Evolutionary conservation across 257 asterid genomes (phyloP).

Genomic region (Solanum clarkiae): DNA sequence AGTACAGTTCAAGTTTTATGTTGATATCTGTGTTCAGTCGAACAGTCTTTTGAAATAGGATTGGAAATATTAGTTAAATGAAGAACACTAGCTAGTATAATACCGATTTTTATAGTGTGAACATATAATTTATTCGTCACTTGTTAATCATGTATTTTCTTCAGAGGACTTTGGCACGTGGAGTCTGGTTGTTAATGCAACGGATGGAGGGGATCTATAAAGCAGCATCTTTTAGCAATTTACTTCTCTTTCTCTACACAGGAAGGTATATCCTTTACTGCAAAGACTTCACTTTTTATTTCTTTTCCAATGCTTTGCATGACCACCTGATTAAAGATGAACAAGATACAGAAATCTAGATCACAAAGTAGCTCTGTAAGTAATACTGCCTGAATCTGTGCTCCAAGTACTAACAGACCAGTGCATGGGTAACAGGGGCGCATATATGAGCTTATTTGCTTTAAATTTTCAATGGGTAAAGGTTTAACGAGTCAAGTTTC

Average conservation of each 20-base stretch:
- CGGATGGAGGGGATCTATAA: conserved; percentile 79
- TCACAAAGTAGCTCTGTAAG: not conserved
- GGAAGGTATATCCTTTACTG: conserved; percentile 52
- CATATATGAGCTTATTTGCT: not conserved
- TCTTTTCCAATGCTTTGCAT: not conserved
- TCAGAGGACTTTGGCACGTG: conserved; percentile 77
- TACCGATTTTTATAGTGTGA: not conserved
- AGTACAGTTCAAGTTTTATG: not conserved
- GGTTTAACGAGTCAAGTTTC: not conserved
- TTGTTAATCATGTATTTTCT: not conserved
- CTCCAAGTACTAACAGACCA: not conserved
- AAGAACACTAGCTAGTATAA: not conserved
- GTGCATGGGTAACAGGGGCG: not conserved
- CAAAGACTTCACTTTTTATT: not conserved
- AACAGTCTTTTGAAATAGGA: not conserved
- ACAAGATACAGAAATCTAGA: not conserved
- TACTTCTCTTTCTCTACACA: conserved; percentile 76
- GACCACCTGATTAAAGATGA: not conserved
- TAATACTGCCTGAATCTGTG: not conserved
- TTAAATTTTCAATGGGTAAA: not conserved
- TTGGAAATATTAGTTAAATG: not conserved
- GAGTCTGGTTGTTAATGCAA: conserved; percentile 71
- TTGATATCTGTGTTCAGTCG: not conserved
- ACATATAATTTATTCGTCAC: not conserved
- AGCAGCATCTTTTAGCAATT: conserved; percentile 87